A percentile compares a stretch with the other conserved stretches of the same genome.
These are phyloP conservation scores for Fusarium sp. DNA, from an alignment of 2,329 filamentous ascomycete species.

Conservation along the genomic window DNA sequence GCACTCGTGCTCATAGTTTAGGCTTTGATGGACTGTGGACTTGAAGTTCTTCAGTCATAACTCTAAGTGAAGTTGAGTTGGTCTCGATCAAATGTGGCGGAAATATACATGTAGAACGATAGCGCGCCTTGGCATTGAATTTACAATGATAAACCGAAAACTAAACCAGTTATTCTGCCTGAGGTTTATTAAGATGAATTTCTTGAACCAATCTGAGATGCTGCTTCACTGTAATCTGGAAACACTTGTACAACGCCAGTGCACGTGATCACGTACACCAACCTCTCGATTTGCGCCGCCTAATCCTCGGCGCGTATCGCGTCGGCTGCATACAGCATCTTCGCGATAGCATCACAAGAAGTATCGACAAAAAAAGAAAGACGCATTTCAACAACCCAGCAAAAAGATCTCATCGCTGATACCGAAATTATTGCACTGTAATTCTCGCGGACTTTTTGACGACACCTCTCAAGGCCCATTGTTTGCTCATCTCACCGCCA, in stretches of 20 bases:
- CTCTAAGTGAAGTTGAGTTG: neutral
- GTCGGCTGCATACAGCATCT: slow-evolving; percentile 41
- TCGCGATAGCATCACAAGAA: slow-evolving; percentile 38
- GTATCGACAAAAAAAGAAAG: slow-evolving; percentile 27
- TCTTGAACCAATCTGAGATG: neutral
- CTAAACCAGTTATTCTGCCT: no score
- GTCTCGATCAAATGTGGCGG: neutral
- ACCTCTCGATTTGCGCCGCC: slow-evolving; percentile 45
- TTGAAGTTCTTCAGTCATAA: neutral
- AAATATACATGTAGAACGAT: neutral
- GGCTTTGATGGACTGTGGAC: neutral
- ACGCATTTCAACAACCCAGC: neutral
- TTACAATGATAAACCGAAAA: no score
- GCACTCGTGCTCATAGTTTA: neutral
- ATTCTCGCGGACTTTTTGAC: neutral
- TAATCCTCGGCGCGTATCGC: slow-evolving; percentile 50
- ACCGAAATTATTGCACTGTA: neutral
- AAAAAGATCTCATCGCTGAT: neutral
- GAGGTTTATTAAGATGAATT: neutral
- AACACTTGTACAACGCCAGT: neutral
- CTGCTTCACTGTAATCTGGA: neutral
- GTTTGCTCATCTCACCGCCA: slow-evolving; percentile 26
- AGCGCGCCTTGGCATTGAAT: no score
- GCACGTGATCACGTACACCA: slow-evolving; percentile 44
- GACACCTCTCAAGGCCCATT: neutral